Conservation (phyloP, 768 basidiomycete genomes). For the Russula abietina region DNA sequence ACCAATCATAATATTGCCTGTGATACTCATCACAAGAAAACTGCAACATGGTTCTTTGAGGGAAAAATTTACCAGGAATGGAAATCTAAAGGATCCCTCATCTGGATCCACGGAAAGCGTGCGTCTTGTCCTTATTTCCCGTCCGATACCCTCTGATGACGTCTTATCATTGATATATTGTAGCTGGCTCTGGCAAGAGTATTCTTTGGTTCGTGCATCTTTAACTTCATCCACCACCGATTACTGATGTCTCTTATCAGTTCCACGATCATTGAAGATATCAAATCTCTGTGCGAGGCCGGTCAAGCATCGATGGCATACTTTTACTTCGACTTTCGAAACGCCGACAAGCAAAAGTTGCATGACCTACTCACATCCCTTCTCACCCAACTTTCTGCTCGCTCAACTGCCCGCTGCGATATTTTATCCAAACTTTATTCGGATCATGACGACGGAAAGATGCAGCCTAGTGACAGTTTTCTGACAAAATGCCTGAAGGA, state of each 20-base stretch:
- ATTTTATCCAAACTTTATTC: neutral
- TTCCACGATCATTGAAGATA: neutral
- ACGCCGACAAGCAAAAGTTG: neutral
- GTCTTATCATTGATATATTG: neutral
- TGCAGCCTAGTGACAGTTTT: neutral
- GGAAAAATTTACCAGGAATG: neutral
- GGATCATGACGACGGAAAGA: neutral
- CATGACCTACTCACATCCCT: neutral
- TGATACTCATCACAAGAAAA: neutral
- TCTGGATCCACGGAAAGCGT: slow-evolving; percentile 2
- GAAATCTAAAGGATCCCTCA: neutral
- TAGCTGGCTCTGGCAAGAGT: neutral
- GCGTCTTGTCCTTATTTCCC: neutral
- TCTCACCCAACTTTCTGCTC: neutral
- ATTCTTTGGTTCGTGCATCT: neutral
- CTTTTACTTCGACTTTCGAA: neutral
- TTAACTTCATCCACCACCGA: neutral
- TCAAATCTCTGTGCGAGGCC: neutral
- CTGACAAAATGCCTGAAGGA: neutral
- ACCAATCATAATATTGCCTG: neutral
- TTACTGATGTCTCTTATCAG: neutral
- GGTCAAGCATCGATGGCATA: neutral
- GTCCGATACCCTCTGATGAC: neutral
- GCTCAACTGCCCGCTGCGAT: neutral
- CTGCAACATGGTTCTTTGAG: neutral